Percentiles rank a stretch among this genome's conserved stretches.
phyloP scores from a whole-genome alignment of 371 early-diverging fungal species.

The Apophysomyces ossiformis region DNA sequence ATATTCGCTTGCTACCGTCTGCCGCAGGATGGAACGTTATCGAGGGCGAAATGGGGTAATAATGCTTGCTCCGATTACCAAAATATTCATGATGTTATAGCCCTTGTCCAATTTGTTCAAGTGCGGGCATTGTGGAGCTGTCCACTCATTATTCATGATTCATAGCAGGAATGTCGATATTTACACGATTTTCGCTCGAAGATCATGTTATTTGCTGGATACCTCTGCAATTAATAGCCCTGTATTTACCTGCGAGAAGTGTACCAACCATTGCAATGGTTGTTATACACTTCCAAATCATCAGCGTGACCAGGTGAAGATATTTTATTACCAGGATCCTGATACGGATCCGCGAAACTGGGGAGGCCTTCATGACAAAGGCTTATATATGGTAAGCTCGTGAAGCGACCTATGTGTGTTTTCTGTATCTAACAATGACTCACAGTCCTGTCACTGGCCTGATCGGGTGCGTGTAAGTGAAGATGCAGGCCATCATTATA shows the following conservation, averaged over 20 bases:
- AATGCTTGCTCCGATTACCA: not conserved
- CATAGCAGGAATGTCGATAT: slow-evolving; percentile 19
- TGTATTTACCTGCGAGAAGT: slow-evolving; percentile 23
- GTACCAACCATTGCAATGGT: slow-evolving; percentile 11
- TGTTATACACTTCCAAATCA: slow-evolving; percentile 14
- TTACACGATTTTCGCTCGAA: slow-evolving; percentile 18
- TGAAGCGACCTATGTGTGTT: not conserved
- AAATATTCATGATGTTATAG: not conserved
- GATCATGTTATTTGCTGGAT: slow-evolving; percentile 8
- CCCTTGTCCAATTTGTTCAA: slow-evolving; percentile 20
- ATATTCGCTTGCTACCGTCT: slow-evolving; percentile 28
- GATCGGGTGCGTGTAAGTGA: not conserved
- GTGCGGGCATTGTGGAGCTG: slow-evolving; percentile 27
- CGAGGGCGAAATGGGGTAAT: slow-evolving; percentile 18
- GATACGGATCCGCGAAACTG: not conserved
- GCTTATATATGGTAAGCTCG: not conserved
- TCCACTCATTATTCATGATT: slow-evolving; percentile 6
- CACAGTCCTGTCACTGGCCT: not conserved
- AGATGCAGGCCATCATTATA: no score
- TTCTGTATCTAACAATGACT: not conserved
- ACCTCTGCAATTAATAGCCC: not conserved
- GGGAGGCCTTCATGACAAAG: not conserved
- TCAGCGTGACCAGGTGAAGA: not conserved
- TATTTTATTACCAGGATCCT: not conserved
- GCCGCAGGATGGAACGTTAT: slow-evolving; percentile 34